Conservation (phyloP, 495 filamentous ascomycete species). For the Hypoxylon fragiforme region DNA sequence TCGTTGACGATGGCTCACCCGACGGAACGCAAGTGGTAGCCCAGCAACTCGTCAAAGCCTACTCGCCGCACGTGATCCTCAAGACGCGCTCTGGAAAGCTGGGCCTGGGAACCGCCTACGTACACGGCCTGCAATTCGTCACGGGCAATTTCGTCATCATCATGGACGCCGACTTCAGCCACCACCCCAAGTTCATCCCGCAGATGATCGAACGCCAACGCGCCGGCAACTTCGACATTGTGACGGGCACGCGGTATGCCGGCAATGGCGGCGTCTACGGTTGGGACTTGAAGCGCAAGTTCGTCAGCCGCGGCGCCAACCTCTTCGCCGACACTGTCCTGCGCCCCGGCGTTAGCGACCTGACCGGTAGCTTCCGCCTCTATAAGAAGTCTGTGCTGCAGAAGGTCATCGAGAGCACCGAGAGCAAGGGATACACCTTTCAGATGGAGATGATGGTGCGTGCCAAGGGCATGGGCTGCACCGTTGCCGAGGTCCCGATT, state of each 20-base stretch:
- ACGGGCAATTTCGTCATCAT: constrained; percentile 96
- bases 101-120: constrained; percentile 94
- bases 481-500: constrained; percentile 91
- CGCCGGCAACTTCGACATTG: constrained; percentile 81
- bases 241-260: constrained; percentile 92
- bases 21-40: constrained; percentile 92
- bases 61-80: constrained; percentile 76
- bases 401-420: constrained; percentile 84
- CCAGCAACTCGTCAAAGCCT: constrained; percentile 83
- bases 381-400: constrained; percentile 91
- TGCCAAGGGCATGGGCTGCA: constrained; percentile 89
- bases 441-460: constrained; percentile 93
- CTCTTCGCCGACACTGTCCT: constrained; percentile 93
- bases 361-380: constrained; percentile 91
- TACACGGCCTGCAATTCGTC: constrained; percentile 85
- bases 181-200: constrained; percentile 96
- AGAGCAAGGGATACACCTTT: constrained; percentile 96
- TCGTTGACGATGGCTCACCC: constrained; percentile 96
- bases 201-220: constrained; percentile 80
- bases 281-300: constrained; percentile 96
- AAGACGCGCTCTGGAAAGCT: constrained; percentile 91
- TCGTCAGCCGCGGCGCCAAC: constrained; percentile 89
- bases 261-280: constrained; percentile 91
- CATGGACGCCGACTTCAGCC: constrained; percentile 99
- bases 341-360: constrained; percentile 90